Evolutionary conservation across 257 asterid genomes (phyloP), one percentile per base, ranked within the genome.

Genomic region (Petunia secreta): DNA sequence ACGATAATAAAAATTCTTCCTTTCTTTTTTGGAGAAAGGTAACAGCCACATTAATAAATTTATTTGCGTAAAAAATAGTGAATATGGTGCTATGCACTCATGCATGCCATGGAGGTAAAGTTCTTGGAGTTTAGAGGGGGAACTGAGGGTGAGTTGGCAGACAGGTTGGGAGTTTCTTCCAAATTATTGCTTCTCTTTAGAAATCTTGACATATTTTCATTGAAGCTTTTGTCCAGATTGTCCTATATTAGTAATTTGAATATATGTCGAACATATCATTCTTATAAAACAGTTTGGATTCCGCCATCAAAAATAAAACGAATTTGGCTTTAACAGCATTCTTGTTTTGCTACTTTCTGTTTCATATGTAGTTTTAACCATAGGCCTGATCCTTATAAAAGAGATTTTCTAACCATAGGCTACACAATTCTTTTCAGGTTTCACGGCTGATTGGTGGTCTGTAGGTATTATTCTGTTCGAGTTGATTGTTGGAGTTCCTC

Each of bases 391-490:
- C 25, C 25, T 25, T 25, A 25, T 25, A 25, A 25, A 25, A 25
- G 25, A 25, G 25, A 25, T 25, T 25, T 25, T 64, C 73, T 71
- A 67, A 67, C 43, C 54, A 41, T 71, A 71, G 62, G 62, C 65
- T 48, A 40, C 73, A 13, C 79, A 75, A 44, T 62, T 82, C 84
- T 78, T 68, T 67, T 81, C 91, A 96, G 99, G 91, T 63, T 91
- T 88, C 80, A 92, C 97, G 59, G 99, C 99, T 41, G 99, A 96
- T 96, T 96, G 99, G 99, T 96, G 99, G 99, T 96, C 99, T 43
- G 99, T 96, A 81, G 99, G 99, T 79, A 93, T 96, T 84, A 92
- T 96, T 83, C 88, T 96, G 62, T 96, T 96, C 59, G 99, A 96
- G 94, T 75, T 96, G 92, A 89, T 96, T 83, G 98, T 94, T 83